Evolutionary conservation across 192 early-diverging fungal species (phyloP).

Genomic region (Backusella mclennaniae): DNA sequence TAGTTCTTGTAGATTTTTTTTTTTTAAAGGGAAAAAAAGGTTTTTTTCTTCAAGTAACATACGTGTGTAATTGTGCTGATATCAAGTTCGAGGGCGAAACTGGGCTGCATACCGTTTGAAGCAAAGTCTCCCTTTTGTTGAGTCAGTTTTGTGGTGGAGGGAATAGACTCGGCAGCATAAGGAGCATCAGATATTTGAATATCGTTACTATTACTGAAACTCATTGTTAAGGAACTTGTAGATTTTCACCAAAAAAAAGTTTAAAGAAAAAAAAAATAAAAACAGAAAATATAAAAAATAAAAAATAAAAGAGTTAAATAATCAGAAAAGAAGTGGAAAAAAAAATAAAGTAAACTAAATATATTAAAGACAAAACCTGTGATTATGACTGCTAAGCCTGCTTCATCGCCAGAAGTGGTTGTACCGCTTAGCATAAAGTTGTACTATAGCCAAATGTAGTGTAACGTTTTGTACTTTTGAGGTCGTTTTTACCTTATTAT

Average conservation of each 20-base stretch:
- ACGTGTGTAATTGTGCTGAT: conserved; percentile 31
- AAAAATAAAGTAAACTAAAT: conserved; percentile 4
- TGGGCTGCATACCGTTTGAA: conserved; percentile 26
- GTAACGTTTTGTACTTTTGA: neutral
- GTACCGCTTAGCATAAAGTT: neutral
- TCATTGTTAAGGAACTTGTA: neutral
- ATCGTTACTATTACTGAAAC: neutral
- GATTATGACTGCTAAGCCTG: neutral
- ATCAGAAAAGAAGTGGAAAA: neutral
- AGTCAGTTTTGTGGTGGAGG: neutral
- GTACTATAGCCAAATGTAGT: neutral
- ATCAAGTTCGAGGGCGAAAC: conserved; percentile 19
- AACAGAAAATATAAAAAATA: neutral
- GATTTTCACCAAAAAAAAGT: neutral
- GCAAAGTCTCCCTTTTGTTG: conserved; percentile 15
- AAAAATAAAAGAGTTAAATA: neutral
- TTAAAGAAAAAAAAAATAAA: neutral
- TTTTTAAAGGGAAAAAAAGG: neutral
- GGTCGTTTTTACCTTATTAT: neutral
- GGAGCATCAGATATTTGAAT: neutral
- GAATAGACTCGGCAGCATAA: neutral
- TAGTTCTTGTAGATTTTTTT: no score
- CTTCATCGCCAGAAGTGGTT: neutral
- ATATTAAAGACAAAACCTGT: neutral
- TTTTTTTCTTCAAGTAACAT: neutral